Base-by-base conservation (phyloP, 192 early-diverging fungal species). In the Linnemannia elongata region DNA sequence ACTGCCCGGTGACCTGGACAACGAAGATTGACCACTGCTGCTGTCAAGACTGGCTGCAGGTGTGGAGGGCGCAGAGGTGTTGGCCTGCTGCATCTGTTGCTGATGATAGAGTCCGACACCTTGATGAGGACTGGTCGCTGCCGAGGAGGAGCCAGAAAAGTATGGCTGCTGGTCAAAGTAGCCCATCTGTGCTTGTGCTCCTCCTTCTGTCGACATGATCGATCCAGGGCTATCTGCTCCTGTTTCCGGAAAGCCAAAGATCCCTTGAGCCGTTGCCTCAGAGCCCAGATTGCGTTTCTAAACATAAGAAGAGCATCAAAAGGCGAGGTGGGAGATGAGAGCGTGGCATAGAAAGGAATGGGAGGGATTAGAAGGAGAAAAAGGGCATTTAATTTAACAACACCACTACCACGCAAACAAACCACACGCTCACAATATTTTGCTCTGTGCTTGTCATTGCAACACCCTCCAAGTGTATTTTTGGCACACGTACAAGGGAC, bases 281-380 rank as follows among this genome's bases (percentile, higher is more conserved):
- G 80, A 87, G 78, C 76, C 85, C 72, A 81, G 13, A 69, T 87
- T 77, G 57, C 85, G 85, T 87, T 81, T 87, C 85, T 87, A 75
- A 63, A 57, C 18, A 77, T 39, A 24, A 45, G 75, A 54, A 68
- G 60, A 52, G 27, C 52, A 75, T 35, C 41, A 39, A 63, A 52
- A 36, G 52, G 52, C 35, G 22, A 52, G 77, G 41, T 33, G 68
- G 45, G 41, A n/a, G 20, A 57, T 75, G 33, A 49, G 30, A 75
- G 52, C 45, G 52, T 42, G 49, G 36, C 15, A 30, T 9, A 63
- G 42, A 66, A 33, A 8, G 10, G 41, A 22, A 15, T 33, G 27
- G 1, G 35, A 24, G 4, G 35, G 18, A 54, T 22, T 45, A 63
- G 24, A 27, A 30, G 0, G 66, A 15, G 42, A 13, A 52, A 60